Evolutionary conservation across 306 rosid species (phyloP), one percentile per base, ranked within the genome.

Genomic region (Begonia fuchsioides): DNA sequence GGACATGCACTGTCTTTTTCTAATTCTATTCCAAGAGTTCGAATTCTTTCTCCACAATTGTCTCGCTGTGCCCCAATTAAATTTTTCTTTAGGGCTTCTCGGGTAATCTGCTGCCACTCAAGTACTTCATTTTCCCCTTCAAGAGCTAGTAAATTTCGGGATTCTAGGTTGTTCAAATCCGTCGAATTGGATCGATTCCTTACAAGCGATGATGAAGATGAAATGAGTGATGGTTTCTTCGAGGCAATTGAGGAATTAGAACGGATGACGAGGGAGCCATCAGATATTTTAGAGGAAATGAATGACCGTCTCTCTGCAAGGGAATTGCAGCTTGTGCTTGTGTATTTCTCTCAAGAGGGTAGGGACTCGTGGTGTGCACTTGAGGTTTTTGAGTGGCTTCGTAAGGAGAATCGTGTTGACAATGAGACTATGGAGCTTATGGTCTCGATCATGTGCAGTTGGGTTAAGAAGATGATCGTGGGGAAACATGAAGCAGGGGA

Each of bases 331-430:
- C 94, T 90, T 15, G 98, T 90, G 61, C 62, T 90, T 44, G 95
- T 85, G 12, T 90, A 85, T 57, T 90, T 90, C 68, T 73, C 98
- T 1, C 95, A 90, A 56, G 98, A 90, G 44, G 98, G 98, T 3
- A 81, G 98, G 56, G 98, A 90, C 62, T 85, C 95, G 0, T 90
- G 98, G 98, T 90, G 92, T 64, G 95, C 98, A 1, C 68, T 90
- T 47, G 98, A 90, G 73, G 98, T 85, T 68, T 90, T 90, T 71
- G 97, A 90, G 69, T 90, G 97, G 97, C 75, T 90, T 13, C 65
- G 87, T 19, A 90, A 81, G 64, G 97, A 90, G 71, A 90, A 90
- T 15, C 70, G 87, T 60, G 95, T 90, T 9, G 97, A 90, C 39
- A 77, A 84, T 70, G 97, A 90, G 68, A 90, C 95, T 32, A 90